These are phyloP conservation scores for Saksenaea oblongispora DNA, from an alignment of 371 early-diverging fungal genomes.

Conservation along the genomic window DNA sequence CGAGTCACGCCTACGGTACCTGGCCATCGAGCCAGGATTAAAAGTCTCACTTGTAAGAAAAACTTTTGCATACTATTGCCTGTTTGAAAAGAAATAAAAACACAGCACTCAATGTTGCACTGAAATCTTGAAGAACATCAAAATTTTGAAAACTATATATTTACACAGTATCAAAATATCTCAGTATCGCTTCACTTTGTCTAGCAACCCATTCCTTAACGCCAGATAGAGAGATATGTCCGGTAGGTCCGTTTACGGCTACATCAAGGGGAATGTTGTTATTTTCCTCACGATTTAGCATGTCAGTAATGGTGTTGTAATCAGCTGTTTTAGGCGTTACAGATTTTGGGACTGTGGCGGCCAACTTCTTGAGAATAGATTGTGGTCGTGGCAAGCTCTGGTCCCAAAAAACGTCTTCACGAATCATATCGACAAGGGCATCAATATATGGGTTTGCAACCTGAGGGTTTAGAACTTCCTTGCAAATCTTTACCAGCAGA, in stretches of 20 bases:
- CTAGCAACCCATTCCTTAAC: slow-evolving; percentile 21
- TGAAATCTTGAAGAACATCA: too few relatives aligned
- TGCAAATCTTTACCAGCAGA: slow-evolving; percentile 16
- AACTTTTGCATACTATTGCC: too few relatives aligned
- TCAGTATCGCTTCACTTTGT: not conserved
- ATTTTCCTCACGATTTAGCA: not conserved
- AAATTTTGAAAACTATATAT: too few relatives aligned
- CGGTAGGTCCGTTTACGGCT: slow-evolving; percentile 25
- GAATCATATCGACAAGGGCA: slow-evolving; percentile 22
- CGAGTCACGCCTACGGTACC: too few relatives aligned
- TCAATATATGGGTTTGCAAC: slow-evolving; percentile 23
- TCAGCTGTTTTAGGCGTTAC: not conserved
- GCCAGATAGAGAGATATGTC: slow-evolving; percentile 11
- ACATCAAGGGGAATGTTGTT: slow-evolving; percentile 11
- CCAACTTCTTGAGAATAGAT: not conserved
- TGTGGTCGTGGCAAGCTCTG: slow-evolving; percentile 17
- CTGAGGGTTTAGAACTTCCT: slow-evolving; percentile 22
- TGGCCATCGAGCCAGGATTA: too few relatives aligned
- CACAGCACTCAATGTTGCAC: too few relatives aligned
- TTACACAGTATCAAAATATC: not conserved
- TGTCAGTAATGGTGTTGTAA: not conserved
- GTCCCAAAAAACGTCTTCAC: slow-evolving; percentile 45
- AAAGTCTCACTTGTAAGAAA: too few relatives aligned
- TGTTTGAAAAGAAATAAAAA: too few relatives aligned
- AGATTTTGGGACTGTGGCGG: not conserved